Percentiles rank a stretch among this genome's conserved stretches.
Conservation (phyloP, 2,329 filamentous ascomycete genomes). For the Calonectria fujianensis region DNA sequence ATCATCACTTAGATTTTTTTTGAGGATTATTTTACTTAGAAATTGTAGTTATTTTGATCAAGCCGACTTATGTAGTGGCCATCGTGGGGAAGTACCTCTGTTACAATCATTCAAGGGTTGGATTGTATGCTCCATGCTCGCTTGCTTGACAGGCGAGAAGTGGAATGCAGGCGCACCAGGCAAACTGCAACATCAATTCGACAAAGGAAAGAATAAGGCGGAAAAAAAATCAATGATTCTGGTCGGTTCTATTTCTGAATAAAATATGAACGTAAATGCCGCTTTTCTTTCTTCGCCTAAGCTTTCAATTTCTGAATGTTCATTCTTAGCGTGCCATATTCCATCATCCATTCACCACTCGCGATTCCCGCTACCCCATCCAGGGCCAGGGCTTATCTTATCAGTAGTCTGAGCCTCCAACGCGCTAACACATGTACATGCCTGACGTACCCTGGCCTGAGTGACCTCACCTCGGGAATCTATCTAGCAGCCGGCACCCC, state of each 20-base stretch:
- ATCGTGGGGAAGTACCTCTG: too few relatives aligned
- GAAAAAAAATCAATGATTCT: not conserved
- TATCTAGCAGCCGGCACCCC: slow-evolving; percentile 52
- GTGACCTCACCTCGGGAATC: slow-evolving; percentile 51
- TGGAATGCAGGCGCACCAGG: not conserved
- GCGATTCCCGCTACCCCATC: slow-evolving; percentile 11
- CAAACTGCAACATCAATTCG: slow-evolving; percentile 2
- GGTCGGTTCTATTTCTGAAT: not conserved
- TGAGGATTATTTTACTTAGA: too few relatives aligned
- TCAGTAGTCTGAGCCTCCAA: slow-evolving; percentile 10
- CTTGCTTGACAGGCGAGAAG: not conserved
- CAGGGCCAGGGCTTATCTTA: slow-evolving; percentile 40
- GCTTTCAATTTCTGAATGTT: not conserved
- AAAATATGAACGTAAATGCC: not conserved
- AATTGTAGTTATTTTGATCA: too few relatives aligned
- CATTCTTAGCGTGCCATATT: not conserved
- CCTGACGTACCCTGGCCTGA: slow-evolving; percentile 33
- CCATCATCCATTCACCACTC: not conserved
- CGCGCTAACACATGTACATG: slow-evolving; percentile 20
- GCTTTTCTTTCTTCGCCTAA: not conserved
- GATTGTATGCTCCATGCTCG: not conserved
- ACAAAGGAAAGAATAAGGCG: not conserved
- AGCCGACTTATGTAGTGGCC: too few relatives aligned
- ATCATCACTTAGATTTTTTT: too few relatives aligned
- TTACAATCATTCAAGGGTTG: too few relatives aligned